These are phyloP conservation scores for Ogataea salicorniae DNA, from an alignment of 805 yeast species.

Conservation along the genomic window DNA sequence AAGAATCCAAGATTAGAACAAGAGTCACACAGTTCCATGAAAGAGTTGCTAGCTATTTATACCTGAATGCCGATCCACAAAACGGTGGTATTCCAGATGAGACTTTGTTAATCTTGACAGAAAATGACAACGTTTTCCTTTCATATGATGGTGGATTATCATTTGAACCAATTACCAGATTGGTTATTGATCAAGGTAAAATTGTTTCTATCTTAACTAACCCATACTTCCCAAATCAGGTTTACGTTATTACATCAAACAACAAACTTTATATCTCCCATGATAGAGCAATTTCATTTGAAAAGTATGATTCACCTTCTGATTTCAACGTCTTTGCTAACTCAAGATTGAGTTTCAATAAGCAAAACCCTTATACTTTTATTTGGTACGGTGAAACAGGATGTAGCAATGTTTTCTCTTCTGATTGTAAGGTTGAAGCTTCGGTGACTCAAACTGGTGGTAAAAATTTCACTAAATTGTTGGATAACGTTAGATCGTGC, in stretches of 20 bases:
- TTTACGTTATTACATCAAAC: slow-evolving; percentile 46
- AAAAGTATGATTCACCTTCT: slow-evolving; percentile 44
- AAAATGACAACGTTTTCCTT: slow-evolving; percentile 46
- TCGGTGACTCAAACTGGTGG: slow-evolving; percentile 70
- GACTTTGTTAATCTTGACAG: slow-evolving; percentile 58
- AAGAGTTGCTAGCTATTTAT: slow-evolving; percentile 48
- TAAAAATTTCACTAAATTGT: slow-evolving; percentile 47
- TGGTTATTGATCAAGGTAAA: slow-evolving; percentile 34
- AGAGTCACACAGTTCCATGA: slow-evolving; percentile 46
- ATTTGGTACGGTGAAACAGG: slow-evolving; percentile 64
- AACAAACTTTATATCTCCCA: slow-evolving; percentile 51
- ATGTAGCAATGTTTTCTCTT: slow-evolving; percentile 42
- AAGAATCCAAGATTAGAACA: slow-evolving; percentile 30
- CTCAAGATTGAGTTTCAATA: slow-evolving; percentile 57
- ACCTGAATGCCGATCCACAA: slow-evolving; percentile 49
- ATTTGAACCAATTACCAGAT: slow-evolving; percentile 32
- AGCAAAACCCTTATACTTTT: slow-evolving; percentile 48
- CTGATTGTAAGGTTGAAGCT: slow-evolving; percentile 52
- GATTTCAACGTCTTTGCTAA: slow-evolving; percentile 34
- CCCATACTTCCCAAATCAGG: slow-evolving; percentile 50
- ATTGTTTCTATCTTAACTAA: slow-evolving; percentile 58
- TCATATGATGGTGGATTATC: slow-evolving; percentile 66
- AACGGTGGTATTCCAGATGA: slow-evolving; percentile 44
- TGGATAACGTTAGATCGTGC: slow-evolving; percentile 54
- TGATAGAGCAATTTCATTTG: slow-evolving; percentile 64